Evolutionary conservation across 1,284 basidiomycete species (phyloP).

Genomic region (Heliocybe sulcata): DNA sequence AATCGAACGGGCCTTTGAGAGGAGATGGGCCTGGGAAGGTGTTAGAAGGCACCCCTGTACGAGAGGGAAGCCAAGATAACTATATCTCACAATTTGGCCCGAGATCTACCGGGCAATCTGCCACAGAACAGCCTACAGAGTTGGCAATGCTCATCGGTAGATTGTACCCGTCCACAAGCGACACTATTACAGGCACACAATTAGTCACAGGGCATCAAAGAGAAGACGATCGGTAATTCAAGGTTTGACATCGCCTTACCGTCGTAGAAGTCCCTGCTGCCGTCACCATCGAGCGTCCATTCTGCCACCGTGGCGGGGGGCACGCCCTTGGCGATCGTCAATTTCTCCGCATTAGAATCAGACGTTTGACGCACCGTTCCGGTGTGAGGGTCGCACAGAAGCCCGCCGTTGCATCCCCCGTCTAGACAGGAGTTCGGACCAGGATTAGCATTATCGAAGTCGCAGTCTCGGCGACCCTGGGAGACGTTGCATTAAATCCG

Average conservation of each 20-base stretch:
- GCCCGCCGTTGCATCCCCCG: conserved; percentile 19
- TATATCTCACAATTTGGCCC: conserved; percentile 31
- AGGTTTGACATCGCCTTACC: conserved; percentile 5
- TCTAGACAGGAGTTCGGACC: conserved; percentile 16
- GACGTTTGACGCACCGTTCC: conserved; percentile 14
- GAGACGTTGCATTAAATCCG: not conserved
- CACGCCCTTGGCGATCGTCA: conserved; percentile 24
- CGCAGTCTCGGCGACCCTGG: conserved; percentile 29
- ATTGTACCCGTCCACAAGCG: conserved; percentile 24
- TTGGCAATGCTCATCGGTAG: conserved; percentile 49
- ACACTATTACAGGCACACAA: conserved; percentile 8
- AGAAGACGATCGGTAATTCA: not conserved
- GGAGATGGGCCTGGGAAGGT: conserved; percentile 35
- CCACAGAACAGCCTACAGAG: conserved; percentile 40
- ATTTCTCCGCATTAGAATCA: not conserved
- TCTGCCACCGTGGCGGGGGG: conserved; percentile 39
- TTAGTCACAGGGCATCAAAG: not conserved
- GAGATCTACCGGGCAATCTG: conserved; percentile 48
- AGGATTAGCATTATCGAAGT: conserved; percentile 28
- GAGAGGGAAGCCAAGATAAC: not conserved
- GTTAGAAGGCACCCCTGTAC: not conserved
- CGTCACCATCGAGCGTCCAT: conserved; percentile 29
- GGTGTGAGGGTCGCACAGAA: conserved; percentile 14
- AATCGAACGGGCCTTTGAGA: conserved; percentile 45
- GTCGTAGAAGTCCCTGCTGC: conserved; percentile 33